A percentile compares a stretch with the other conserved stretches of the same genome.
Evolutionary conservation across 441 rosid species (phyloP).

Genomic region (Bocquillonia castaneifolia): DNA sequence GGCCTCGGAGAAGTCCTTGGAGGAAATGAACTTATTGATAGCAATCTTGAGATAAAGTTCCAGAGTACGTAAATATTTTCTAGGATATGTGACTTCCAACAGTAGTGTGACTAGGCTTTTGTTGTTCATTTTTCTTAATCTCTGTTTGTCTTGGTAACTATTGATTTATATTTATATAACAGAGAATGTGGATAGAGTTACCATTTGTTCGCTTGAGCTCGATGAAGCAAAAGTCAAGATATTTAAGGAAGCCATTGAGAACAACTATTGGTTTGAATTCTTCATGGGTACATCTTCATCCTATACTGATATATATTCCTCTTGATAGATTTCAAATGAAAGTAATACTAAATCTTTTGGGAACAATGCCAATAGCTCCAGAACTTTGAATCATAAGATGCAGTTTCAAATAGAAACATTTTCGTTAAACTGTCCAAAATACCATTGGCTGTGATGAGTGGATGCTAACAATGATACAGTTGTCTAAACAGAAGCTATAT

Average conservation of each 20-base stretch:
- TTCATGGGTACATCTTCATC: conserved; percentile 69
- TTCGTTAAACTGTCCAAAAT: neutral
- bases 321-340: neutral
- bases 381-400: neutral
- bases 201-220: conserved; percentile 63
- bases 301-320: conserved; percentile 5
- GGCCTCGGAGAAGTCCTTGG: conserved; percentile 99
- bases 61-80: conserved; percentile 48
- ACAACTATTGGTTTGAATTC: conserved; percentile 91
- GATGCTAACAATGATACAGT: neutral
- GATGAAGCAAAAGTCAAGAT: conserved; percentile 65
- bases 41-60: conserved; percentile 79
- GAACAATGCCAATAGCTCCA: too few relatives aligned
- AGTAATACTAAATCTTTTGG: neutral
- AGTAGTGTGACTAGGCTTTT: conserved; percentile 6
- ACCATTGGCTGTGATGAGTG: neutral
- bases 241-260: conserved; percentile 85
- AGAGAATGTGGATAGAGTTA: conserved; percentile 63
- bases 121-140: neutral
- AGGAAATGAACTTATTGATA: conserved; percentile 98
- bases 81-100: conserved; percentile 2
- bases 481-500: neutral
- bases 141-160: neutral
- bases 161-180: conserved; percentile 6
- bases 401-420: too few relatives aligned